Base-by-base conservation (phyloP, 2,329 filamentous ascomycete genomes). In the Monilinia fructigena region DNA sequence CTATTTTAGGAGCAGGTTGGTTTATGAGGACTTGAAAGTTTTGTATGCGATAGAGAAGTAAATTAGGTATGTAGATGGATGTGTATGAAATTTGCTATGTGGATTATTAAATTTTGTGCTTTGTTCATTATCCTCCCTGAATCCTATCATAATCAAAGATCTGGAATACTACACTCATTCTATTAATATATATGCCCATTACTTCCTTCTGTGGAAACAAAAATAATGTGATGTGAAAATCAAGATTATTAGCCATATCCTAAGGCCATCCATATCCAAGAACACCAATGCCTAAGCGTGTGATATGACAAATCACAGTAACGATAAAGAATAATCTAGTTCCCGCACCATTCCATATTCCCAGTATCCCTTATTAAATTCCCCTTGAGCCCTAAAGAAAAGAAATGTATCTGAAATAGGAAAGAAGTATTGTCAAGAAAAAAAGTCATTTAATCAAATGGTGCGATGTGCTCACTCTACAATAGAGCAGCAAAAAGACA, bases 401-500 rank as follows among this genome's bases (percentile, higher is more conserved):
- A 38, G 7, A 12, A 23, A 12, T 23, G 6, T 38, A 10, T 40
- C n/a, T 38, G 53, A 23, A 8, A 23, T 7, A 16, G 11, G n/a
- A 55, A 55, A 60, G 18, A 10, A 50, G 28, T 50, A 50, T 60
- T 50, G 40, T 38, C 58, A 60, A 60, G 42, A 60, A 60, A 38
- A 11, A 14, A 50, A 50, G 38, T 38, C n/a, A 16, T 50, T 23
- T 26, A 14, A 48, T 60, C 28, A 26, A 26, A 14, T 26, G 28
- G 26, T 60, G 28, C 26, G 28, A 16, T 35, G 31, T 35, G 28
- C 26, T 12, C 18, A 48, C 40, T 48, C 40, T 69, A 71, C 58
- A 70, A 67, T n/a, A 70, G 54, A 61, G 58, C 54, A 60, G 64
- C 67, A 42, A 48, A 10, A 48, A n/a, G 8, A 48, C 7, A 48